These are phyloP conservation scores for Neostapfia colusana DNA, from an alignment of 176 grass and related monocot species.

Conservation along the genomic window DNA sequence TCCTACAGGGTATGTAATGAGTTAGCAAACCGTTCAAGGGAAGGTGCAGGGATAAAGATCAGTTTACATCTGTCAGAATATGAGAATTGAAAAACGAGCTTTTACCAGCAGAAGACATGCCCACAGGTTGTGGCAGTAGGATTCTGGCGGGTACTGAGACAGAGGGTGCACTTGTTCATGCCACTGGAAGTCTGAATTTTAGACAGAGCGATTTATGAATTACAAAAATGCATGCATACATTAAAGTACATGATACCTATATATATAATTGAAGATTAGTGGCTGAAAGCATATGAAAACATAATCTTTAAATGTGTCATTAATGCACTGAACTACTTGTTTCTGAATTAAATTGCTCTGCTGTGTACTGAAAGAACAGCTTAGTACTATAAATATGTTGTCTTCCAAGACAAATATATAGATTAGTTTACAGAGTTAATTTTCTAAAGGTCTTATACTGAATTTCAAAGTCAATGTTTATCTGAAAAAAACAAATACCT, in stretches of 20 bases:
- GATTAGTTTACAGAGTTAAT: neutral
- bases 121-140: conserved; percentile 91
- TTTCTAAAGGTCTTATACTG: neutral
- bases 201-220: conserved; percentile 27
- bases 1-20: conserved; percentile 59
- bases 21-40: conserved; percentile 5
- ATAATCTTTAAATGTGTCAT: too few species aligned
- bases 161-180: conserved; percentile 90
- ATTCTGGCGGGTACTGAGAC: conserved; percentile 85
- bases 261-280: neutral
- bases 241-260: neutral
- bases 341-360: conserved; percentile 1
- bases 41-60: neutral
- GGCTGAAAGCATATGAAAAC: conserved; percentile 13
- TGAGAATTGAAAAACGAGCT: neutral
- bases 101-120: conserved; percentile 98
- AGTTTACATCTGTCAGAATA: neutral
- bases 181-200: conserved; percentile 55
- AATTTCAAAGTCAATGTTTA: conserved; percentile 2
- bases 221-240: neutral
- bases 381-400: neutral
- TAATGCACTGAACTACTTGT: neutral
- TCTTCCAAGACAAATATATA: neutral
- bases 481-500: conserved; percentile 55
- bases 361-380: neutral